Evolutionary conservation across 2,329 filamentous ascomycete species (phyloP).

Genomic region (Microdochium bolleyi): DNA sequence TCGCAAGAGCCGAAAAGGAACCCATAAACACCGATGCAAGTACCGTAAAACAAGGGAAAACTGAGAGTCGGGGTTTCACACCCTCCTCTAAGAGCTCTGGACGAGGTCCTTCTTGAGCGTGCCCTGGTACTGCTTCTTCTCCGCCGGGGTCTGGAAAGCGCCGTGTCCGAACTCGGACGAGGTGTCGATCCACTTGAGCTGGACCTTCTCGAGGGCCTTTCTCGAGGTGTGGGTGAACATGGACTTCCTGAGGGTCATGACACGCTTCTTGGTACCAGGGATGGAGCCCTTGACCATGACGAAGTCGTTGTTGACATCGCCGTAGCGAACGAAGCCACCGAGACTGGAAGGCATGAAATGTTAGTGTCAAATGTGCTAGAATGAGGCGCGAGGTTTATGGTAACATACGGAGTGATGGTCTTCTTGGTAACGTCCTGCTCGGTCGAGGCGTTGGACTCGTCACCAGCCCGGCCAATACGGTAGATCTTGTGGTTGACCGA

Average conservation of each 20-base stretch:
- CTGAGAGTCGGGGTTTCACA: constrained; percentile 8
- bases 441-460: constrained; percentile 88
- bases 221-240: constrained; percentile 97
- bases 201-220: constrained; percentile 96
- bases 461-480: constrained; percentile 88
- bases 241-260: constrained; percentile 97
- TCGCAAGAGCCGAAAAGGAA: constrained; percentile 28
- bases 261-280: constrained; percentile 98
- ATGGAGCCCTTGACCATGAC: constrained; percentile 96
- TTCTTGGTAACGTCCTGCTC: constrained; percentile 98
- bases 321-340: constrained; percentile 98
- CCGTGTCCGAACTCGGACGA: constrained; percentile 99
- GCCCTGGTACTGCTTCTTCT: constrained; percentile 97
- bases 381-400: not conserved
- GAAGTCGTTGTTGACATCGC: constrained; percentile 99
- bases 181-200: constrained; percentile 99
- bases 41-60: constrained; percentile 36
- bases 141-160: constrained; percentile 95
- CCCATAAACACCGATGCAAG: constrained; percentile 50
- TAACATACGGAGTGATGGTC: constrained; percentile 95
- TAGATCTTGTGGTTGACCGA: constrained; percentile 99
- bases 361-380: constrained; percentile 17
- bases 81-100: constrained; percentile 31
- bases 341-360: constrained; percentile 48
- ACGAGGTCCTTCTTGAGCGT: constrained; percentile 96